Evolutionary conservation across 306 rosid genomes (phyloP).

Genomic region (Mucuna pruriens): DNA sequence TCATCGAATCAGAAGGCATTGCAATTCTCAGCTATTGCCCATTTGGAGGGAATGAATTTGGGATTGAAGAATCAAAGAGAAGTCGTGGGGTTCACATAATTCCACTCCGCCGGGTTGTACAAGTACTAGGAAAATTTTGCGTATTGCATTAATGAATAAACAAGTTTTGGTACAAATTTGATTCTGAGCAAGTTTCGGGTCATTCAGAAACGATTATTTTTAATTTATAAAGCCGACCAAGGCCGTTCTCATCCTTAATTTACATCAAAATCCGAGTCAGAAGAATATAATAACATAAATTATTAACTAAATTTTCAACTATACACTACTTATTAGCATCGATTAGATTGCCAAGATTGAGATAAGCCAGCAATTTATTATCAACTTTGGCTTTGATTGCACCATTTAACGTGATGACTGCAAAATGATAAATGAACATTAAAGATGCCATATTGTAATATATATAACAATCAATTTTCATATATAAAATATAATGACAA

Average conservation of each 20-base stretch:
- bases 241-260: slow-evolving; percentile 3
- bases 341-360: slow-evolving; percentile 14
- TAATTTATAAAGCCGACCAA: slow-evolving; percentile 39
- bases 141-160: slow-evolving; percentile 12
- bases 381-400: slow-evolving; percentile 15
- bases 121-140: slow-evolving; percentile 2
- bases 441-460: not conserved
- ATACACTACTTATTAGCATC: not conserved
- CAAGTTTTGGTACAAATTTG: not conserved
- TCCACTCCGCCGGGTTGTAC: not conserved
- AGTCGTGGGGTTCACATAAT: not conserved
- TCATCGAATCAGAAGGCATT: slow-evolving; percentile 31
- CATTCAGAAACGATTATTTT: slow-evolving; percentile 18
- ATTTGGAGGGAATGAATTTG: slow-evolving; percentile 11
- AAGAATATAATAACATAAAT: not conserved
- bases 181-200: not conserved
- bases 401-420: slow-evolving; percentile 1
- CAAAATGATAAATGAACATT: slow-evolving; percentile 5
- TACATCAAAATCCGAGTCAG: slow-evolving; percentile 29
- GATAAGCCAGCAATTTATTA: slow-evolving; percentile 1
- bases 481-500: not conserved
- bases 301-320: not conserved
- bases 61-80: slow-evolving; percentile 14
- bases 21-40: not conserved
- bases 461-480: not conserved